Base-by-base conservation (phyloP, 768 basidiomycete species). In the Russula lepida region DNA sequence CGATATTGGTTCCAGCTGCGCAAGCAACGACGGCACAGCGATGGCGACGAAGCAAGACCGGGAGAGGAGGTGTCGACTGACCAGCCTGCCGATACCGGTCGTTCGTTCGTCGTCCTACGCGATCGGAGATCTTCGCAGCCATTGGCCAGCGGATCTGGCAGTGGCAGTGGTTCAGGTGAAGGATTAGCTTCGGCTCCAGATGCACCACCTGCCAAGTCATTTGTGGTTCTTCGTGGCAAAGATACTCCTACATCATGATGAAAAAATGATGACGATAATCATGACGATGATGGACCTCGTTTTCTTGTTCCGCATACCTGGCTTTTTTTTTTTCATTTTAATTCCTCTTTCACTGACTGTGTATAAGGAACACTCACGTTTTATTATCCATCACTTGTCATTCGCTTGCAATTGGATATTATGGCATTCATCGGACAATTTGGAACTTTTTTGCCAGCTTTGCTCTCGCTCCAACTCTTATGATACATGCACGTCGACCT, bases 161-260 rank as follows among this genome's bases (percentile, higher is more conserved):
- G 51, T 4, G 46, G 50, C 13, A 3, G 6, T 8, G 48, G 44
- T 28, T 39, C 44, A 21, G 46, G 25, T 21, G 43, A 19, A n/a
- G 50, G n/a, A 25, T n/a, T n/a, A n/a, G n/a, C n/a, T n/a, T n/a
- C n/a, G n/a, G 23, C 37, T 5, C 12, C 58, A 19, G 39, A 48
- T 8, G 35, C 33, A 7, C 44, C 44, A 25, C 44, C 43, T 2
- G n/a, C 53, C 43, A 58, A 28, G 37, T 65, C 66, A n/a, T 88
- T 88, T 64, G 85, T 88, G 21, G 86, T 88, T 35, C 81, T 87
- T 52, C 78, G 85, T n/a, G 84, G 83, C 69, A 74, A 74, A 62
- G 71, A 71, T 44, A 56, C 60, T n/a, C 39, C 28, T 1, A 12
- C 46, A 55, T 55, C 48, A 60, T 15, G 25, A 32, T 49, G 27